Evolutionary conservation across 164 flowering plant genomes (phyloP), one percentile per base, ranked within the genome.

Genomic region (Cinnamomum chago): DNA sequence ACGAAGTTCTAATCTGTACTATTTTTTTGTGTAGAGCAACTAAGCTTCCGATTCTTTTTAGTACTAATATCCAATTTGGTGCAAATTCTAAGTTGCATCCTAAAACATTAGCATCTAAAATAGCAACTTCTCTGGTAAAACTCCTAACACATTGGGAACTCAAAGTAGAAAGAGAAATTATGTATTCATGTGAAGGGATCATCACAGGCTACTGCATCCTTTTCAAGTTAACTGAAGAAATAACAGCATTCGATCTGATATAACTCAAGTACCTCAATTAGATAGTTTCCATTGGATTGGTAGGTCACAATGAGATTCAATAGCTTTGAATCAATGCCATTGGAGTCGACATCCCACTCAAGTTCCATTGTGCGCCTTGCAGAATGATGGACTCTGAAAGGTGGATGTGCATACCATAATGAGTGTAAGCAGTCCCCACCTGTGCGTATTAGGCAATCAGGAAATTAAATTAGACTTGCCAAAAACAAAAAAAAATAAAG

Each of bases 371-470:
- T 80, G 28, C 80, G 85, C 72, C 72, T 87, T 67, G 92, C 92
- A 77, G 15, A 30, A 80, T 95, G 93, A 83, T 91, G 85, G 75
- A 91, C 87, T 80, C 99, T 85, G 76, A 93, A 95, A 67, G 99
- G 97, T 73, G 95, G 95, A 76, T 86, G 78, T 52, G 90, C 71
- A 81, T 91, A 91, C 99, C 99, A 95, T 75, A 93, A 78, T 71
- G 94, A 79, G 70, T 79, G 76, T 24, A 79, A 78, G 40, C 71
- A 77, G 65, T 76, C 79, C 70, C 77, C 76, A n/a, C 87, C 93
- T 89, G 83, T 75, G 78, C 51, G 80, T 27, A 70, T 14, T 51
- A 55, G 50, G 23, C 79, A 30, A 17, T 17, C 13, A 35, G 50
- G 75, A 40, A 62, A 27, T 27, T 30, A 20, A 66, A 74, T 50